Evolutionary conservation across 2,329 filamentous ascomycete genomes (phyloP).

Genomic region (Monosporascus sp.): DNA sequence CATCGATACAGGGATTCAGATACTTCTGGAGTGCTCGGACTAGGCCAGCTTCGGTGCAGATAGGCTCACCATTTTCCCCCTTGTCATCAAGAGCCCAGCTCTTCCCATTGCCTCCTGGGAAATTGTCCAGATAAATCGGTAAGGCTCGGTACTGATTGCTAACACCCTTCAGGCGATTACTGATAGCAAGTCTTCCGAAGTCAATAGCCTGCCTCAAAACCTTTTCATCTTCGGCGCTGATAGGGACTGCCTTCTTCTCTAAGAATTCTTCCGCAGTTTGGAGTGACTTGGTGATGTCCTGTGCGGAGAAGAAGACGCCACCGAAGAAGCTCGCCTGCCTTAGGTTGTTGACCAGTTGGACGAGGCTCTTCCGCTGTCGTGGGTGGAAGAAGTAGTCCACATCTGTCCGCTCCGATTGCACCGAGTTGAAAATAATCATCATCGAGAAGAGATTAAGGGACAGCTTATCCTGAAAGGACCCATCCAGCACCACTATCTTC

Average conservation of each 20-base stretch:
- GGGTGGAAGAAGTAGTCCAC: slow-evolving; percentile 86
- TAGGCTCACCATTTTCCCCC: slow-evolving; percentile 38
- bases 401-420: slow-evolving; percentile 80
- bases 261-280: slow-evolving; percentile 66
- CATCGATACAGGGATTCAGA: slow-evolving; percentile 39
- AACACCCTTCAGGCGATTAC: slow-evolving; percentile 58
- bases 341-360: slow-evolving; percentile 69
- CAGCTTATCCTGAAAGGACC: slow-evolving; percentile 78
- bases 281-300: slow-evolving; percentile 59
- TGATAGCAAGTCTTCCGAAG: slow-evolving; percentile 54
- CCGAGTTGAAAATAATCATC: slow-evolving; percentile 77
- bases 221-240: slow-evolving; percentile 54
- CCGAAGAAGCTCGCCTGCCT: slow-evolving; percentile 81
- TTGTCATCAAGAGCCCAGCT: slow-evolving; percentile 63
- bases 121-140: slow-evolving; percentile 64
- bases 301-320: slow-evolving; percentile 66
- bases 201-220: slow-evolving; percentile 61
- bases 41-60: slow-evolving; percentile 46
- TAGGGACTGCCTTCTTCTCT: slow-evolving; percentile 51
- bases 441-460: slow-evolving; percentile 81
- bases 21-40: slow-evolving; percentile 48
- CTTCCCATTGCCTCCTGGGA: slow-evolving; percentile 54
- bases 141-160: slow-evolving; percentile 72
- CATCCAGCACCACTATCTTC: slow-evolving; percentile 67
- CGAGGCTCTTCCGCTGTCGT: slow-evolving; percentile 61